Evolutionary conservation across 768 basidiomycete genomes (phyloP).

Genomic region (Tulasnella sp.): DNA sequence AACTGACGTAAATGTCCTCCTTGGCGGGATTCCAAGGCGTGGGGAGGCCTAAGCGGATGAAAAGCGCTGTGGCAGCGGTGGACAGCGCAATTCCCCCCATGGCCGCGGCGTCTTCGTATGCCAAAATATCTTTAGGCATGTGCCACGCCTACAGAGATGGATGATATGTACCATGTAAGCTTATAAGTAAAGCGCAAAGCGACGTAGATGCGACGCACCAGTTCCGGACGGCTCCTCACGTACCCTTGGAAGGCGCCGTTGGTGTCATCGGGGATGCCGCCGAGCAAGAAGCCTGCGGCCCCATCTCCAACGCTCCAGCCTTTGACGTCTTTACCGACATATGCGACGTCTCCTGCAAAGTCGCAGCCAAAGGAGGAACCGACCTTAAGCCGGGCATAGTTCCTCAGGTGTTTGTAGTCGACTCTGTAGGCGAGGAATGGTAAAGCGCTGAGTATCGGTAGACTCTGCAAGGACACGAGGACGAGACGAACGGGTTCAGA

Average conservation of each 20-base stretch:
- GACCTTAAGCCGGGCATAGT: neutral
- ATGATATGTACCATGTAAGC: neutral
- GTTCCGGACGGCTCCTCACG: conserved; percentile 27
- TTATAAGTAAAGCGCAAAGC: no score
- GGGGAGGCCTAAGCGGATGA: conserved; percentile 28
- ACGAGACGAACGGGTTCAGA: conserved; percentile 27
- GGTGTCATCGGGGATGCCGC: neutral
- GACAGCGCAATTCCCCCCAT: conserved; percentile 32
- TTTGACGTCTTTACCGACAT: conserved; percentile 29
- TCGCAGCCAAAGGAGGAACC: conserved; percentile 29
- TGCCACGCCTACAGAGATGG: conserved; percentile 26
- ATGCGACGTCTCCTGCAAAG: conserved; percentile 31
- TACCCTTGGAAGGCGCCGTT: conserved; percentile 27
- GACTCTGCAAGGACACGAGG: neutral
- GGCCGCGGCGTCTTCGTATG: conserved; percentile 30
- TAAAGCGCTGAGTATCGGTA: neutral
- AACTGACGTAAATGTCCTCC: neutral
- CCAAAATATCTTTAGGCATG: conserved; percentile 27
- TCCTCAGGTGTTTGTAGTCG: conserved; percentile 19
- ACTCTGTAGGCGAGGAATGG: neutral
- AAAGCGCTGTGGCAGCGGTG: conserved; percentile 29
- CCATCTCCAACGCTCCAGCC: conserved; percentile 31
- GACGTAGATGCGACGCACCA: conserved; percentile 12
- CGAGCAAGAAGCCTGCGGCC: conserved; percentile 27
- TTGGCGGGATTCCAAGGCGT: conserved; percentile 19